Evolutionary conservation across 169 alveolate genomes (phyloP), one percentile per base, ranked within the genome.

Genomic region (Pseudocohnilembus persalinus): DNA sequence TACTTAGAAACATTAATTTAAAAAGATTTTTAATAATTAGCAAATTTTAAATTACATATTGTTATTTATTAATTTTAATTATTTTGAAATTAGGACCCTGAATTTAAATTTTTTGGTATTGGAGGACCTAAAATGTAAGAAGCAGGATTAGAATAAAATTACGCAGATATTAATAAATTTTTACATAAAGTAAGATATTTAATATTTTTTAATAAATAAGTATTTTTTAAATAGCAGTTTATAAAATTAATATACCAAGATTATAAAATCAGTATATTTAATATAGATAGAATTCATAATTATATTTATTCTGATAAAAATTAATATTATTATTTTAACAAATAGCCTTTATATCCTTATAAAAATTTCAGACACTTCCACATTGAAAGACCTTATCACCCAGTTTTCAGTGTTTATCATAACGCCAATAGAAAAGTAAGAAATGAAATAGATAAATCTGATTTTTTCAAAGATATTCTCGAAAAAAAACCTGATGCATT

Each of bases 131-230:
- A 28, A 72, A 79, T 79, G 84, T 30, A 49, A 35, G 74, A 64
- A n/a, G 33, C 34, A 49, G 84, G 84, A 34, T 72, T 79, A 28
- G 33, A 64, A 33, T 25, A 35, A 79, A 49, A 24, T 31, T 79
- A 79, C 63, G 84, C 35, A 25, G 64, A 79, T 79, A 29, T 79
- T 35, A 79, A 79, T 79, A 79, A 79, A 29, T 79, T 79, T 72
- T 26, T 79, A 79, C 63, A 79, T 29, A 79, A 49, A 20, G 68
- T 49, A 49, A 11, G 4, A 49, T 11, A 49, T 11, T 49, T 49
- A 49, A 49, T 11, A 49, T 49, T 49, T 4, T 4, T 11, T 49
- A 49, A 49, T 20, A 4, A 11, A 20, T 20, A 49, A 20, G 20
- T 11, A 4, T 11, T 11, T 49, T 49, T 11, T 49, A 49, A 49